phyloP scores from a whole-genome alignment of 257 asterid species.

The Lavandula angustifolia region DNA sequence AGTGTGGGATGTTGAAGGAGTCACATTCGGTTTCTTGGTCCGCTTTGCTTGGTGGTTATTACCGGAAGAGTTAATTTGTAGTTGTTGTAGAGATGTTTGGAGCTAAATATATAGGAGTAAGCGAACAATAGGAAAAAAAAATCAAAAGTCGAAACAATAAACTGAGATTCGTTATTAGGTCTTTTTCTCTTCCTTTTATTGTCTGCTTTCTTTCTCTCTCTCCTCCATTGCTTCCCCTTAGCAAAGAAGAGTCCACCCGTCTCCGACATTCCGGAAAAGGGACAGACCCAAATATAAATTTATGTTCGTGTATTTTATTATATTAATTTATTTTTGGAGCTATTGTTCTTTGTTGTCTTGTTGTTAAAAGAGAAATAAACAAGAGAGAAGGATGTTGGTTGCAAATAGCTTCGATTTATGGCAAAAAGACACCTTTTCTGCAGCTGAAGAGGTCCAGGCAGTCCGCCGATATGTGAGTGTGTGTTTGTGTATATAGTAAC shows the following conservation, averaged over 20 bases:
- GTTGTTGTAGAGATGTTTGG: slow-evolving; percentile 42
- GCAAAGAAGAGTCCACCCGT: slow-evolving; percentile 48
- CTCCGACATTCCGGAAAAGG: slow-evolving; percentile 21
- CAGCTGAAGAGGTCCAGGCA: slow-evolving; percentile 96
- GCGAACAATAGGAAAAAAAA: slow-evolving; percentile 14
- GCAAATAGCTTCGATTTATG: slow-evolving; percentile 84
- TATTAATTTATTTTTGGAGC: slow-evolving; percentile 18
- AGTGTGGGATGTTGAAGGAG: slow-evolving; percentile 41
- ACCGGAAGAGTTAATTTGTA: slow-evolving; percentile 58
- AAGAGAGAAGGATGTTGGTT: slow-evolving; percentile 61
- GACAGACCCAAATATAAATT: slow-evolving; percentile 11
- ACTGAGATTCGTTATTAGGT: slow-evolving; percentile 43
- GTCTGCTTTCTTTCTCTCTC: slow-evolving; percentile 41
- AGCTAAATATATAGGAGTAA: slow-evolving; percentile 3
- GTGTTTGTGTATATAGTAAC: not conserved
- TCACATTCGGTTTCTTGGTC: slow-evolving; percentile 84
- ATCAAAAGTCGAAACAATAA: slow-evolving; percentile 22
- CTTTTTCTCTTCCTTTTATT: slow-evolving; percentile 33
- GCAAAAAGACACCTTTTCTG: slow-evolving; percentile 84
- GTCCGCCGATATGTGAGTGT: slow-evolving; percentile 77
- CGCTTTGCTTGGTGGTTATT: slow-evolving; percentile 87
- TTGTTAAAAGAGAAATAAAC: slow-evolving; percentile 30
- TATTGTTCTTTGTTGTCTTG: slow-evolving; percentile 30
- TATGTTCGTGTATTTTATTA: not conserved
- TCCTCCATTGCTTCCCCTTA: slow-evolving; percentile 50